Conservation (phyloP, 1,139 yeast genomes). For the Yamadazyma diddensiae region DNA sequence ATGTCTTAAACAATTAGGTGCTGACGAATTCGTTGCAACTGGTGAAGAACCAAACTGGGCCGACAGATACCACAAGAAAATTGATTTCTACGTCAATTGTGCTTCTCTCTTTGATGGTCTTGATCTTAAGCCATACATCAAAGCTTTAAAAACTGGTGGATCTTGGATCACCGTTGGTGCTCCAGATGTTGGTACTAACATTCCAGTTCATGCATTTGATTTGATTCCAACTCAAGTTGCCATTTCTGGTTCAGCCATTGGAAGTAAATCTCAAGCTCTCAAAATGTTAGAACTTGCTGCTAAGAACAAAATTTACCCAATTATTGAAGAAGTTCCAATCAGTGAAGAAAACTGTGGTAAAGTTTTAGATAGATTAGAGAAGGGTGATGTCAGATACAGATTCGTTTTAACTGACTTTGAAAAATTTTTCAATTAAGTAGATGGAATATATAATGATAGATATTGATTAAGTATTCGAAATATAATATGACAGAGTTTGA, state of each 20-base stretch:
- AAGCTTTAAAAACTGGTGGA: constrained; percentile 32
- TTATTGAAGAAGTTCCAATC: constrained; percentile 57
- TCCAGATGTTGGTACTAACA: constrained; percentile 29
- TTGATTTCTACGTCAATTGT: constrained; percentile 51
- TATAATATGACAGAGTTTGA: too few relatives aligned
- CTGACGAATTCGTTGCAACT: constrained; percentile 39
- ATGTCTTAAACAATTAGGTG: constrained; percentile 36
- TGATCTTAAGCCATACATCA: constrained; percentile 31
- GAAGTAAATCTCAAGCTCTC: constrained; percentile 51
- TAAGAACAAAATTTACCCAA: constrained; percentile 48
- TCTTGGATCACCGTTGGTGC: constrained; percentile 53
- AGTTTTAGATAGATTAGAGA: constrained; percentile 30
- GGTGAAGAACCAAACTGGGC: constrained; percentile 36
- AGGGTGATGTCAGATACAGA: constrained; percentile 59
- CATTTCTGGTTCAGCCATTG: constrained; percentile 41
- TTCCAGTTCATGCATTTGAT: constrained; percentile 7
- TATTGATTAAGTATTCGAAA: too few relatives aligned
- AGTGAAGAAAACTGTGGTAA: constrained; percentile 35
- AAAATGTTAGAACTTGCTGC: constrained; percentile 54
- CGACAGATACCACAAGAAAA: constrained; percentile 27
- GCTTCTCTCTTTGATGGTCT: constrained; percentile 41
- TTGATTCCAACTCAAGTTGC: constrained; percentile 40
- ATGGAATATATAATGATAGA: background rate
- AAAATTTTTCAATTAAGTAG: constrained; percentile 17
- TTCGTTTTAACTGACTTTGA: constrained; percentile 58